phyloP scores from a whole-genome alignment of 768 basidiomycete species.

The Coprinopsis cinerea region DNA sequence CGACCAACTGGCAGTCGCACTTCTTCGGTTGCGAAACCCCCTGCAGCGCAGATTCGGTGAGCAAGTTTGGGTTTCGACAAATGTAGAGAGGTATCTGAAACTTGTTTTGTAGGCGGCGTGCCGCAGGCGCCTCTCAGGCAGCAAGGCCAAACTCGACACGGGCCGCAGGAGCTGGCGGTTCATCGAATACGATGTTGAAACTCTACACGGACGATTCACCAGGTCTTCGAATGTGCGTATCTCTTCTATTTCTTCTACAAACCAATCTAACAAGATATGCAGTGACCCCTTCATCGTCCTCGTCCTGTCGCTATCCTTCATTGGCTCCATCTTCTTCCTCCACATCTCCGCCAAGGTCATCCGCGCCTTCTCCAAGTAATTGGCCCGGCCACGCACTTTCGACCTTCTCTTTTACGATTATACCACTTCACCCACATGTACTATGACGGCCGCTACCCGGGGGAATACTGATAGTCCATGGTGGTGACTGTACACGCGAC shows the following conservation, averaged over 20 bases:
- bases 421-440: background rate
- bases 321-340: constrained; percentile 97
- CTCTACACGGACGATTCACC: constrained; percentile 98
- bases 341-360: constrained; percentile 96
- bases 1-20: constrained; percentile 37
- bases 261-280: constrained; percentile 7
- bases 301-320: constrained; percentile 92
- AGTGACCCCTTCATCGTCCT: constrained; percentile 97
- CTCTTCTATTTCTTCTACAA: background rate
- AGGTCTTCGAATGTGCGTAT: constrained; percentile 82
- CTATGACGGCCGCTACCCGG: background rate
- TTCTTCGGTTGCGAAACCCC: constrained; percentile 60
- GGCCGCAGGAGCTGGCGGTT: constrained; percentile 92
- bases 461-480: background rate
- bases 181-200: constrained; percentile 97
- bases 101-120: constrained; percentile 53
- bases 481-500: background rate
- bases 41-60: constrained; percentile 81
- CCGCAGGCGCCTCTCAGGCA: constrained; percentile 51
- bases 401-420: background rate
- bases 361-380: constrained; percentile 80
- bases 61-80: constrained; percentile 18
- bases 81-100: constrained; percentile 4
- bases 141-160: constrained; percentile 81
- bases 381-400: background rate